Conservation (phyloP, 1,284 basidiomycete species). For the Boletus holoroseus region DNA sequence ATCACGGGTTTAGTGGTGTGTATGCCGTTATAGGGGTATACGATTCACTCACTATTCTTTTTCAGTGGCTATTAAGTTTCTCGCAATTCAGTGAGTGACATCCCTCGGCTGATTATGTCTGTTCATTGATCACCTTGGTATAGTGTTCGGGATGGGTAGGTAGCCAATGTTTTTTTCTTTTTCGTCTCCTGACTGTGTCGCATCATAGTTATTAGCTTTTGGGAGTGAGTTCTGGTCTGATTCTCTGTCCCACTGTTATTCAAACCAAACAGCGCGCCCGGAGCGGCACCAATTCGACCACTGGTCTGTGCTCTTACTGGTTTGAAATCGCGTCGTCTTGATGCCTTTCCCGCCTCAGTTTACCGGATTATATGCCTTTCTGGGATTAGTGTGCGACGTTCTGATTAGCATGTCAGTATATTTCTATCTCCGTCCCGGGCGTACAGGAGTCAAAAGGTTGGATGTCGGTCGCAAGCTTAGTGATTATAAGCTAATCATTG, state of each 20-base stretch:
- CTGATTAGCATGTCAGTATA: conserved; percentile 6
- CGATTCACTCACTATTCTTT: neutral
- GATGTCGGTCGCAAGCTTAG: neutral
- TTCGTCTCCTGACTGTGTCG: neutral
- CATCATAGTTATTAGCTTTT: neutral
- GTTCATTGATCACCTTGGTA: neutral
- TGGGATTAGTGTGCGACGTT: neutral
- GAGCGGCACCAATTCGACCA: neutral
- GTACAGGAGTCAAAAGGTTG: conserved; percentile 7
- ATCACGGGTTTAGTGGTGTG: neutral
- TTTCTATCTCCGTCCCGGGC: conserved; percentile 4
- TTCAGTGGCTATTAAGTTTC: neutral
- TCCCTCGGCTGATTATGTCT: neutral
- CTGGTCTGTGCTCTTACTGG: neutral
- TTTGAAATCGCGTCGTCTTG: neutral
- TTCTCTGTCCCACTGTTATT: neutral
- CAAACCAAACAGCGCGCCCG: neutral
- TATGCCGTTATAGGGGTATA: neutral
- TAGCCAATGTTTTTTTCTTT: neutral
- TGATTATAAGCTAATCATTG: neutral
- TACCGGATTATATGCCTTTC: neutral
- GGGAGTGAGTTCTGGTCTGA: neutral
- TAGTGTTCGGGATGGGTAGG: neutral
- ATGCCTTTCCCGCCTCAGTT: neutral
- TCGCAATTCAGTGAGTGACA: neutral